Evolutionary conservation across 2,329 filamentous ascomycete species (phyloP), one percentile per base, ranked within the genome.

Genomic region (Epichloe scottii): DNA sequence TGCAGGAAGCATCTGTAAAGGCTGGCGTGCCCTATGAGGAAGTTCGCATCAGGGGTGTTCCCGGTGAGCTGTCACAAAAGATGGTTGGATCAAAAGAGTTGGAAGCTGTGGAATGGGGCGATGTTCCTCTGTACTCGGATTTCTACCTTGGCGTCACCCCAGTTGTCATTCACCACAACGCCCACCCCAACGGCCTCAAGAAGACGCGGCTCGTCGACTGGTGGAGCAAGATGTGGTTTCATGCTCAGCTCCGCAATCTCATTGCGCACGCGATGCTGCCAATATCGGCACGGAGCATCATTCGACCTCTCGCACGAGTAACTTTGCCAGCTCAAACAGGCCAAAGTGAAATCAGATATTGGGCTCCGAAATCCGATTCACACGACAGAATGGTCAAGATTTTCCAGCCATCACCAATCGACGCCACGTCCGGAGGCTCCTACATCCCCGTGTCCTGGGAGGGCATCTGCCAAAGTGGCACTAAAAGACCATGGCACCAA

Each of bases 141-240:
- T 65, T 68, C 48, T 67, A 60, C 58, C 66, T 67, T 17, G 66
- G 66, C 33, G 58, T 58, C 17, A 60, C 63, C 1, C 66, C 66
- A 26, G 61, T 67, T 14, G 66, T 63, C 8, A 66, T 68, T 45
- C 66, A 68, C 48, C 66, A 68, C 52, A 66, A 68, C 55, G 64
- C 65, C n/a, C 66, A 66, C 57, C 52, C 63, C 30, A 52, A 58
- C 12, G 60, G 61, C 5, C 58, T 65, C 46, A 68, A 68, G 53
- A 48, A 58, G 4, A 61, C 55, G 50, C 58, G 66, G 4, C 49
- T 68, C 3, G 58, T 58, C 49, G 48, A 66, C 23, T 68, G 65
- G 65, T 68, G 66, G 66, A 55, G 55, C 49, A 60, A 56, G 50
- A 68, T 62, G 60, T 68, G 66, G 66, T 68, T 64, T 54, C 57